phyloP scores from a whole-genome alignment of 768 basidiomycete genomes.

The Phanerochaete sordida region DNA sequence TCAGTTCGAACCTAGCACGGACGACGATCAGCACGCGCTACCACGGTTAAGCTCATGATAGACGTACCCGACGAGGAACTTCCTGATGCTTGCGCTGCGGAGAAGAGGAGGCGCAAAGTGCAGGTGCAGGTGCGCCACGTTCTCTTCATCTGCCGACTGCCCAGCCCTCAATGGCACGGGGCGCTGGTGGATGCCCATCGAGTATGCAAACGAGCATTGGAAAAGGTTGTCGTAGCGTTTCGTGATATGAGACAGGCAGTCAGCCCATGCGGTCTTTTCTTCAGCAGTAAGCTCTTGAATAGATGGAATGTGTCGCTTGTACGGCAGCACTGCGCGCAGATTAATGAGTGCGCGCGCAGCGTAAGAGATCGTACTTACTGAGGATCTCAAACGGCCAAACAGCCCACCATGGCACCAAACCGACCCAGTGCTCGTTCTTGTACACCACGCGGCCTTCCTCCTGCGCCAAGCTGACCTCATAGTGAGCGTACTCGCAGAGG shows the following conservation, averaged over 20 bases:
- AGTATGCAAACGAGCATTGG: constrained; percentile 86
- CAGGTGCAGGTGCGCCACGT: constrained; percentile 76
- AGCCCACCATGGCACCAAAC: constrained; percentile 94
- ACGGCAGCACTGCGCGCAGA: constrained; percentile 57
- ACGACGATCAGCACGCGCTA: constrained; percentile 1
- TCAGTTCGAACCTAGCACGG: constrained; percentile 70
- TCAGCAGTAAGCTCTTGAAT: constrained; percentile 53
- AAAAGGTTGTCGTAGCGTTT: constrained; percentile 78
- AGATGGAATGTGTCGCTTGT: constrained; percentile 75
- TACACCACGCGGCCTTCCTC: constrained; percentile 61
- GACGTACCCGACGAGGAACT: constrained; percentile 85
- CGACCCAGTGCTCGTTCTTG: constrained; percentile 74
- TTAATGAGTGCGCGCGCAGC: not conserved
- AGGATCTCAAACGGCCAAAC: constrained; percentile 90
- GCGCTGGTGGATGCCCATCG: constrained; percentile 91
- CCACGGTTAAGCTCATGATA: not conserved
- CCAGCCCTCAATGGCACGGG: constrained; percentile 46
- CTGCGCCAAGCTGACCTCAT: constrained; percentile 47
- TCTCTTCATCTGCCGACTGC: constrained; percentile 33
- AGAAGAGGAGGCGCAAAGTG: constrained; percentile 86
- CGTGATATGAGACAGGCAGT: constrained; percentile 61
- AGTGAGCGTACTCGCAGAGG: constrained; percentile 75
- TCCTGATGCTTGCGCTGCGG: constrained; percentile 76
- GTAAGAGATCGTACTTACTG: constrained; percentile 35
- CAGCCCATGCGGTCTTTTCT: constrained; percentile 65